Evolutionary conservation across 176 grass and related monocot genomes (phyloP), one percentile per base, ranked within the genome.

Genomic region (Oryza australiensis): DNA sequence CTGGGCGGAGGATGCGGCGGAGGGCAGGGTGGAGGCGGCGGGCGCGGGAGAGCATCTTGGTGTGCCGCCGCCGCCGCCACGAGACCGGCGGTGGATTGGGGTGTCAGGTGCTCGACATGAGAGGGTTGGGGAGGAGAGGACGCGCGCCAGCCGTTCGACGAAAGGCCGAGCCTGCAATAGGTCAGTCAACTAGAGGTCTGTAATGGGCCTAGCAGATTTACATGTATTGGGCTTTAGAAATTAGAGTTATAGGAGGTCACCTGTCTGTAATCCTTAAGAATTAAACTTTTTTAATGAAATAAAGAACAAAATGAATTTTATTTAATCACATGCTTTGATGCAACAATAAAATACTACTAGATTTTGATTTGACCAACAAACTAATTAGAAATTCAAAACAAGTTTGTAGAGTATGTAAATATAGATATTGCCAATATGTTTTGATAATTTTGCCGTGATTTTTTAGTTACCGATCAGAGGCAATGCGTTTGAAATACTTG

Each of bases 41-140:
- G 2, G 76, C 43, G 66, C 57, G 83, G 66, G 80, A 82, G 23
- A 90, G 68, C 88, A 86, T 90, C 88, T 78, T 73, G 67, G 66
- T 28, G 75, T 23, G 41, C 76, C 70, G 77, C 70, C 60, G 41
- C 42, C 22, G 77, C 63, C 26, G 78, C 73, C 51, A 46, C 12
- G 18, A 72, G 64, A 53, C 70, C 82, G 87, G 76, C 70, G 40
- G 76, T 84, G 70, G 69, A 18, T 18, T 55, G 15, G 2, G 12
- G 70, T 23, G 63, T 81, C 70, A 26, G 22, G 43, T 57, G 62
- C 15, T 55, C 5, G 60, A 38, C 43, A 48, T 16, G 20, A 48
- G 37, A n/a, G n/a, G n/a, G n/a, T n/a, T n/a, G n/a, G n/a, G n/a
- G n/a, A n/a, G n/a, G n/a, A n/a, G n/a, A 64, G 22, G 62, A 45